Base-by-base conservation (phyloP, 257 asterid genomes). In the Primulina eburnea region DNA sequence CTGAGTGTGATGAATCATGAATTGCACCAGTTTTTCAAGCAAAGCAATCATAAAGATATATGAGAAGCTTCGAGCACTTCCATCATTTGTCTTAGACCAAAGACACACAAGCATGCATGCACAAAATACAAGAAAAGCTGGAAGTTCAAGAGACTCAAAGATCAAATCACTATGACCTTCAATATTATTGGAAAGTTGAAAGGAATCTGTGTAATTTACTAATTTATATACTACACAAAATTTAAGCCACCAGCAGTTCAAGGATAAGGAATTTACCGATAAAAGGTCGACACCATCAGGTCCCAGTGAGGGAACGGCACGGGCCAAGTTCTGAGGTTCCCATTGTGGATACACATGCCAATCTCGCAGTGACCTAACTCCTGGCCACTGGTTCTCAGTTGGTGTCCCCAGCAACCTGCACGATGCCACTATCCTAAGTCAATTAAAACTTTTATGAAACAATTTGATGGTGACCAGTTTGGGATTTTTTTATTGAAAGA, bases 341-440 rank as follows among this genome's bases (percentile, higher is more conserved):
- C 99, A 93, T 53, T 77, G 83, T 34, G 99, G 99, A 77, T 93
- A 93, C 67, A 82, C 94, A 75, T 93, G 99, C 99, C 99, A 93
- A 78, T 93, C 97, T 20, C 90, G 67, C 70, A 93, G 82, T 29
- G 92, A 81, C 71, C 64, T 77, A 33, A 93, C 97, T 70, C 96
- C 97, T 0, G 99, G 97, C 99, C 99, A 93, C 17, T 83, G 75
- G 75, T 83, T 76, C 76, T 93, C 97, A 26, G 81, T 85, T 58
- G 99, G 99, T 8, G 99, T 93, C 76, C 99, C 99, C 68, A 93
- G 79, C 84, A 92, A 66, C 89, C 97, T 92, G 65, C 70, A 50
- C 26, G 57, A 77, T 53, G 20, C 12, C 64, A 60, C 32, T 11
- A 17, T 17, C 47, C 11, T 21, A 38, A 62, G 62, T 57, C 35